Percentiles rank a stretch among this genome's conserved stretches.
phyloP scores from a whole-genome alignment of 768 basidiomycete species.

The Kwoniella heveanensis region DNA sequence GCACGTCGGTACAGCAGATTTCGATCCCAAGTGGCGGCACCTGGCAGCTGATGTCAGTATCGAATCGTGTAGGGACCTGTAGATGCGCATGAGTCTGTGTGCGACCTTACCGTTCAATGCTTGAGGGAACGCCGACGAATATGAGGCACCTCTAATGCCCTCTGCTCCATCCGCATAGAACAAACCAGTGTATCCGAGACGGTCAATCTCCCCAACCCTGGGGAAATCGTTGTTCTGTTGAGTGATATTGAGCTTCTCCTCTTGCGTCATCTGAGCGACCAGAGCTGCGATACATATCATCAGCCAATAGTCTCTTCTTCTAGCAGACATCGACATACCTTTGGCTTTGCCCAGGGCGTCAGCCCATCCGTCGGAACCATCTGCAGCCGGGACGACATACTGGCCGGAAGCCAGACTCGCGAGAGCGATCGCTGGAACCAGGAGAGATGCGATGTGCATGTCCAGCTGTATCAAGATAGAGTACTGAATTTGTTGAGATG shows the following conservation, averaged over 20 bases:
- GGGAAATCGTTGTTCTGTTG: slow-evolving; percentile 1
- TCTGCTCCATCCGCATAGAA: slow-evolving; percentile 20
- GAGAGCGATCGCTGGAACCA: background rate
- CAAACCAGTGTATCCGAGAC: slow-evolving; percentile 21
- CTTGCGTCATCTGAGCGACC: slow-evolving; percentile 25
- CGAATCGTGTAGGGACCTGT: no score
- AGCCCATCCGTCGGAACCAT: slow-evolving; percentile 12
- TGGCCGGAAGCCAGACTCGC: slow-evolving; percentile 2
- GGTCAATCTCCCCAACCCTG: slow-evolving; percentile 22
- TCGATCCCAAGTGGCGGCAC: slow-evolving; percentile 63
- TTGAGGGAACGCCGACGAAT: slow-evolving; percentile 10
- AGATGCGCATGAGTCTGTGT: no score
- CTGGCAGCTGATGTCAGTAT: slow-evolving; percentile 10
- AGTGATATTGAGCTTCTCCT: slow-evolving; percentile 27
- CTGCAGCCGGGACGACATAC: slow-evolving; percentile 14
- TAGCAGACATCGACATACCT: background rate
- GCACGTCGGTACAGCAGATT: slow-evolving; percentile 72
- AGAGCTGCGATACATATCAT: background rate
- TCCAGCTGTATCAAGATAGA: no score
- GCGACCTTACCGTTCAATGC: slow-evolving; percentile 16
- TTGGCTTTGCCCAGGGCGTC: slow-evolving; percentile 15
- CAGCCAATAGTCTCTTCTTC: no score
- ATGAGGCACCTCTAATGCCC: slow-evolving; percentile 6
- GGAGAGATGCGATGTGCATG: background rate
- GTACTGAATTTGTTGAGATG: no score